These are phyloP conservation scores for Condylostoma magnum DNA, from an alignment of 169 alveolate species.

Conservation along the genomic window DNA sequence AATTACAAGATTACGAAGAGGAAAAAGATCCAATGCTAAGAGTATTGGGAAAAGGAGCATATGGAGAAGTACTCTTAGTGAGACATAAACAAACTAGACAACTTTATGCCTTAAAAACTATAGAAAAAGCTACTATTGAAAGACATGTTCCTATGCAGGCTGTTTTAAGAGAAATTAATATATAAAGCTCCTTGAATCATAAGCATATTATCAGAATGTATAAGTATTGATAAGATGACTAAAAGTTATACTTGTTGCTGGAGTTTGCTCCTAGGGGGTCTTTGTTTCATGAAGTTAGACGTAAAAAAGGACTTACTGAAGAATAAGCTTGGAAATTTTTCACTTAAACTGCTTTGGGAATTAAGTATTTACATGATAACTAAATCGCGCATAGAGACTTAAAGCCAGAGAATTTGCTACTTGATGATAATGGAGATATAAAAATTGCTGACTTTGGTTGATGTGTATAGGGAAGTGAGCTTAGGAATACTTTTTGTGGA, in stretches of 20 bases:
- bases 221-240: slow-evolving; percentile 54
- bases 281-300: slow-evolving; percentile 38
- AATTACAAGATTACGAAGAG: too few species aligned
- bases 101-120: slow-evolving; percentile 13
- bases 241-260: slow-evolving; percentile 50
- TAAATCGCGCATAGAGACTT: slow-evolving; percentile 66
- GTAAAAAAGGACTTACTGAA: slow-evolving; percentile 43
- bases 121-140: slow-evolving; percentile 2
- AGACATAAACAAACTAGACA: background rate
- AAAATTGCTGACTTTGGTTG: slow-evolving; percentile 83
- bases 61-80: slow-evolving; percentile 17
- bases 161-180: slow-evolving; percentile 33
- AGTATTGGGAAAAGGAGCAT: slow-evolving; percentile 29
- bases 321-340: slow-evolving; percentile 32
- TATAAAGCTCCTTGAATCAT: slow-evolving; percentile 48
- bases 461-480: slow-evolving; percentile 44
- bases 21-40: too few species aligned
- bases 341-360: slow-evolving; percentile 30
- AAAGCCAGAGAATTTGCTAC: slow-evolving; percentile 72
- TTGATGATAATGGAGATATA: slow-evolving; percentile 37
- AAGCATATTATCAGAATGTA: slow-evolving; percentile 52
- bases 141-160: background rate
- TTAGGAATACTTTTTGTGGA: slow-evolving; percentile 68
- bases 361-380: slow-evolving; percentile 44
- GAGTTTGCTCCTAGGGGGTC: slow-evolving; percentile 69